Evolutionary conservation across 495 filamentous ascomycete genomes (phyloP).

Genomic region (Penicillium coffeae): DNA sequence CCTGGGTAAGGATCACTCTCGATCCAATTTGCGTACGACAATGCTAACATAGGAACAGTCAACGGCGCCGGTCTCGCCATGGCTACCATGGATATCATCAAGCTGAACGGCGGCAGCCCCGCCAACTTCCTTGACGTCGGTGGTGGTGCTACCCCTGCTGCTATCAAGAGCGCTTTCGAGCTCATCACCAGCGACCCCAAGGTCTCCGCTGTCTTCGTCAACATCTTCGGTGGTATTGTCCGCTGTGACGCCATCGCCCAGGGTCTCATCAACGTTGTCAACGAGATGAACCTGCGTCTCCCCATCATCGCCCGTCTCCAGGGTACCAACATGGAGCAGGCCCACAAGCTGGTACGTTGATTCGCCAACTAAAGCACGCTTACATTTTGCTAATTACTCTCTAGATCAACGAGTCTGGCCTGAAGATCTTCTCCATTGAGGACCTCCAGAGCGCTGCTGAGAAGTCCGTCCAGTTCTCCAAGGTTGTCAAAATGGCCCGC

Average conservation of each 20-base stretch:
- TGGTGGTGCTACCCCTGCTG: slow-evolving; percentile 91
- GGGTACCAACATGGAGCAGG: slow-evolving; percentile 97
- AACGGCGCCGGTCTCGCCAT: slow-evolving; percentile 98
- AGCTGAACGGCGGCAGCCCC: slow-evolving; percentile 92
- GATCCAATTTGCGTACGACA: background rate
- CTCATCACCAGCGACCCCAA: slow-evolving; percentile 98
- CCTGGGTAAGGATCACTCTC: slow-evolving; percentile 47
- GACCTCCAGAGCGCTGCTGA: slow-evolving; percentile 96
- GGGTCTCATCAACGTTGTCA: slow-evolving; percentile 89
- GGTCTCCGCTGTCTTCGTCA: slow-evolving; percentile 98
- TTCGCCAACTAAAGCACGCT: background rate
- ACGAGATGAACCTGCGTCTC: slow-evolving; percentile 89
- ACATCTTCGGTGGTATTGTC: slow-evolving; percentile 99
- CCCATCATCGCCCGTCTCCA: slow-evolving; percentile 95
- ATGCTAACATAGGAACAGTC: slow-evolving; percentile 42
- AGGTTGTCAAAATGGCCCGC: slow-evolving; percentile 98
- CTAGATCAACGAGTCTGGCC: slow-evolving; percentile 89
- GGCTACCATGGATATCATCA: slow-evolving; percentile 99
- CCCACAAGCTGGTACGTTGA: slow-evolving; percentile 69
- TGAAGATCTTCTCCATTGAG: slow-evolving; percentile 99
- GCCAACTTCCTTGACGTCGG: slow-evolving; percentile 99
- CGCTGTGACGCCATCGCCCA: slow-evolving; percentile 97
- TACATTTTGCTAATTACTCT: background rate
- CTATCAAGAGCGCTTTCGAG: slow-evolving; percentile 95
- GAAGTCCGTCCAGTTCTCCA: slow-evolving; percentile 97